These are phyloP conservation scores for Microthlaspi erraticum DNA, from an alignment of 345 rosid species.

Conservation along the genomic window DNA sequence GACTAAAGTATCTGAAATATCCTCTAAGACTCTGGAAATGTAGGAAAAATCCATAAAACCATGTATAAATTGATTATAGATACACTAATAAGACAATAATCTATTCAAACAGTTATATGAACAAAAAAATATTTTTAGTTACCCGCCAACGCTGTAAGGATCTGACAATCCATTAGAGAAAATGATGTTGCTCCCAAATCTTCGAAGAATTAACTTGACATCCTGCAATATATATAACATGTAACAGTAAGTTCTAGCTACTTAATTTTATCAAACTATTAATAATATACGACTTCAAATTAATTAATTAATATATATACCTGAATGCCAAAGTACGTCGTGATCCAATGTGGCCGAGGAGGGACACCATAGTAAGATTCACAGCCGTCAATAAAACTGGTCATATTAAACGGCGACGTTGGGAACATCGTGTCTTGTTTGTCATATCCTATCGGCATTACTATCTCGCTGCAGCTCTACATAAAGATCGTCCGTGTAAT, in stretches of 20 bases:
- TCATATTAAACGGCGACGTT: slow-evolving; percentile 54
- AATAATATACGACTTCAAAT: background rate
- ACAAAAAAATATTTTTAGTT: background rate
- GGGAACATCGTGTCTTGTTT: slow-evolving; percentile 60
- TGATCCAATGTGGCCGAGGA: slow-evolving; percentile 77
- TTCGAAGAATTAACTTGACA: slow-evolving; percentile 47
- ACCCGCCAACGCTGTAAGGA: slow-evolving; percentile 60
- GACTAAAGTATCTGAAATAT: slow-evolving; percentile 51
- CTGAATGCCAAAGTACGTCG: slow-evolving; percentile 60
- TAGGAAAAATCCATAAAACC: background rate
- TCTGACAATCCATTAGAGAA: slow-evolving; percentile 57
- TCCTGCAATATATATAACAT: slow-evolving; percentile 39
- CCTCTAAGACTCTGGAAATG: slow-evolving; percentile 48
- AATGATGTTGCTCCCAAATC: slow-evolving; percentile 61
- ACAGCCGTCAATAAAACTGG: slow-evolving; percentile 48
- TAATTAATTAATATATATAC: slow-evolving; percentile 31
- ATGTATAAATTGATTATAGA: background rate
- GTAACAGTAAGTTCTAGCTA: background rate
- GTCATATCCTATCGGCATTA: slow-evolving; percentile 62
- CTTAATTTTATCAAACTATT: background rate
- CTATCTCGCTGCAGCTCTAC: slow-evolving; percentile 72
- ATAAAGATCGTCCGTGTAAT: background rate
- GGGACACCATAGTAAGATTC: slow-evolving; percentile 53
- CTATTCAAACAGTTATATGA: background rate
- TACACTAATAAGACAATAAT: background rate